Base-by-base conservation (phyloP, 768 basidiomycete genomes). In the Collybiopsis confluens region DNA sequence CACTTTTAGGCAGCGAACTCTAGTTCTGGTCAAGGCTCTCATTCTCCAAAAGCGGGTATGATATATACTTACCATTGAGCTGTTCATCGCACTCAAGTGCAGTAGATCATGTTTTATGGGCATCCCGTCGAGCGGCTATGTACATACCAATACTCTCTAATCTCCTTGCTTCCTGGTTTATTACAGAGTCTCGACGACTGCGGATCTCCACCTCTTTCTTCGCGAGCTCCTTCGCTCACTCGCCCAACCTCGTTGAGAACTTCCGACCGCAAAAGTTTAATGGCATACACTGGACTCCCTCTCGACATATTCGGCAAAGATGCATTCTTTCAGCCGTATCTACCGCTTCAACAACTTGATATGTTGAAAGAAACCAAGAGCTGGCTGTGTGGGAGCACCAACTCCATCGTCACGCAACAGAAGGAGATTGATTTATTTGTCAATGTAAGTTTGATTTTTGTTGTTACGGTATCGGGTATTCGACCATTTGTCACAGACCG, bases 141-240 rank as follows among this genome's bases (percentile, higher is more conserved):
- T 72, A 98, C 94, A 23, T 98, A 92, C 64, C 97, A 99, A 67
- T 99, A 99, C 67, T 96, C 94, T 0, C 77, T 98, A n/a, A 81
- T 97, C 44, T 93, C 96, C 0, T 76, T 98, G 7, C 79, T 98
- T 56, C 96, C 96, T 9, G 90, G 92, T 24, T 78, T 99, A 4
- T 73, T 99, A 37, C 90, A 96, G 67, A 86, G 85, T 3, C 73
- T 99, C 37, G 87, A 93, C 41, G 97, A 99, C 62, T 92, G 87
- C 54, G 97, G 94, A 16, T 91, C 90, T 2, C 94, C 97, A 2
- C 80, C 84, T 1, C 77, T 98, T 10, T 84, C 88, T 8, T 70
- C 81, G 5, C 80, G 82, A 4, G 78, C 88, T 35, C 77, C 80
- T 1, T 76, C 75, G 4, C 67, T 80, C 20, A 68, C 74, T 13